Evolutionary conservation across 2,329 filamentous ascomycete genomes (phyloP).

Genomic region (Didymosphaeria variabile): DNA sequence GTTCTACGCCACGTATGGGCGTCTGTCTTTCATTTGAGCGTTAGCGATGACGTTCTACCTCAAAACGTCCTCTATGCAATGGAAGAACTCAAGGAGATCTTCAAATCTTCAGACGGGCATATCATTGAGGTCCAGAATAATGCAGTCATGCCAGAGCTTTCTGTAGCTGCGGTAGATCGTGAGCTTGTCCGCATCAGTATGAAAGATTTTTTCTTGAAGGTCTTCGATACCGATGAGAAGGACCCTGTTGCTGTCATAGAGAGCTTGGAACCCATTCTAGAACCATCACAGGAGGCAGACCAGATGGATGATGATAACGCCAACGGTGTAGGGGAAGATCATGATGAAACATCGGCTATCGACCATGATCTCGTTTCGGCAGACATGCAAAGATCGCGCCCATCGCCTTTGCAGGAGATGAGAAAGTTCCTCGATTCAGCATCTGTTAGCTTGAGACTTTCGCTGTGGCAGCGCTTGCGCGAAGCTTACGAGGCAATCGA

Average conservation of each 20-base stretch:
- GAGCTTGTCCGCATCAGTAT: constrained; percentile 93
- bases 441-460: constrained; percentile 82
- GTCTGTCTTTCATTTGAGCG: constrained; percentile 68
- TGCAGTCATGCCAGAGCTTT: constrained; percentile 86
- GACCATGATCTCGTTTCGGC: constrained; percentile 18
- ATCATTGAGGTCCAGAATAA: constrained; percentile 80
- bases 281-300: constrained; percentile 58
- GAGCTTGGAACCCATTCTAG: constrained; percentile 89
- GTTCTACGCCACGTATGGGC: constrained; percentile 72
- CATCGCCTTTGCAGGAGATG: constrained; percentile 71
- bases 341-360: constrained; percentile 21
- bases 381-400: constrained; percentile 19
- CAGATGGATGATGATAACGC: constrained; percentile 13
- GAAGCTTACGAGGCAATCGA: constrained; percentile 87
- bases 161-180: constrained; percentile 81
- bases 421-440: constrained; percentile 85
- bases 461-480: constrained; percentile 89
- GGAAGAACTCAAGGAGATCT: constrained; percentile 66
- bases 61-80: constrained; percentile 70
- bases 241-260: constrained; percentile 89
- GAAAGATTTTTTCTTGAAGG: constrained; percentile 92
- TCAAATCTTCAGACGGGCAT: constrained; percentile 59
- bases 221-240: constrained; percentile 84
- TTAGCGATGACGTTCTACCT: constrained; percentile 63
- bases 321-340: constrained; percentile 19